These are phyloP conservation scores for Tulasnella sp. DNA, from an alignment of 768 basidiomycete genomes.

Conservation along the genomic window DNA sequence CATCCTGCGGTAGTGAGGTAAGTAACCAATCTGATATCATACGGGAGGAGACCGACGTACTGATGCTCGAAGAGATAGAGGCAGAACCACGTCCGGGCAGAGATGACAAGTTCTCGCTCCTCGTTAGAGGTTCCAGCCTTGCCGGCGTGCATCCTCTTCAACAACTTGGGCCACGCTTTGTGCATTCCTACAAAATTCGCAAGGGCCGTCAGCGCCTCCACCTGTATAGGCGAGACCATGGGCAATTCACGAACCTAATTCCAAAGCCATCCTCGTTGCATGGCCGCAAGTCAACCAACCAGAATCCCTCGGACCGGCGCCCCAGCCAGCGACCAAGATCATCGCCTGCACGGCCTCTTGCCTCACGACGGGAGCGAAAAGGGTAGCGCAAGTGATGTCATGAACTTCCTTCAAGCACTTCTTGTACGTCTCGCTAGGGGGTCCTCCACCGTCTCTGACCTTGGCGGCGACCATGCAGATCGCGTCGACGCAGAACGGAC, in stretches of 20 bases:
- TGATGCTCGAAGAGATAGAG: constrained; percentile 94
- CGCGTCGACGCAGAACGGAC: constrained; percentile 89
- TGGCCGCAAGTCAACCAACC: constrained; percentile 58
- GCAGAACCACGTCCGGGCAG: constrained; percentile 89
- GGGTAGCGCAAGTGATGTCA: constrained; percentile 76
- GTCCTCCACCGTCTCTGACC: constrained; percentile 86
- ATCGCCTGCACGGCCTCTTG: constrained; percentile 91
- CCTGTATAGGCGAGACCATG: not conserved
- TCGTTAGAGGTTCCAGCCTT: constrained; percentile 59
- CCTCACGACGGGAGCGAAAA: constrained; percentile 84
- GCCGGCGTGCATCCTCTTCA: constrained; percentile 73
- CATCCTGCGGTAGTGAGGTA: constrained; percentile 58
- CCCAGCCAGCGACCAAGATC: constrained; percentile 90
- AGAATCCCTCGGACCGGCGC: constrained; percentile 39
- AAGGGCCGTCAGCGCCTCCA: not conserved
- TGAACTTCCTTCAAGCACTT: constrained; percentile 85
- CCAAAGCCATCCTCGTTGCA: constrained; percentile 97
- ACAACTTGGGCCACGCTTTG: constrained; percentile 84
- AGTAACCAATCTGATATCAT: constrained; percentile 29
- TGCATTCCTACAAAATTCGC: constrained; percentile 66
- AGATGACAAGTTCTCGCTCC: constrained; percentile 79
- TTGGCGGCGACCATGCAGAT: constrained; percentile 94
- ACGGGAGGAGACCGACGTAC: constrained; percentile 51
- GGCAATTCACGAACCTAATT: constrained; percentile 64
- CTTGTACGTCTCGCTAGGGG: constrained; percentile 71